These are phyloP conservation scores for Coemansia interrupta DNA, from an alignment of 192 early-diverging fungal genomes.

Conservation along the genomic window DNA sequence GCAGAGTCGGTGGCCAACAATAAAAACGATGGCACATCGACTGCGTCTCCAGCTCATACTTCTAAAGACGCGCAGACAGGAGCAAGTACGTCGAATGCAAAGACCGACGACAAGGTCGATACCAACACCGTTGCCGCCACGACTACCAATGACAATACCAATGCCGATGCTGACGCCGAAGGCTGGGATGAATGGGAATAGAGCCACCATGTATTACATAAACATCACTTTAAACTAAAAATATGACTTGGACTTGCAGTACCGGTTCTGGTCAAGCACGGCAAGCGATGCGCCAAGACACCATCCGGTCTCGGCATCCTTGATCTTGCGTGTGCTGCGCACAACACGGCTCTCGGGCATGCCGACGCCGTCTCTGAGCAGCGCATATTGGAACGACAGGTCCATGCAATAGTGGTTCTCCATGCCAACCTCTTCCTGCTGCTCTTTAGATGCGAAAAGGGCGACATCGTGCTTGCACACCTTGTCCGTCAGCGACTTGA, in stretches of 20 bases:
- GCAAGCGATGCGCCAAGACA: constrained; percentile 89
- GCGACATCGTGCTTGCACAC: constrained; percentile 61
- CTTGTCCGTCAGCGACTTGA: constrained; percentile 63
- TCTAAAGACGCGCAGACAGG: too few relatives aligned
- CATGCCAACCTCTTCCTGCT: constrained; percentile 51
- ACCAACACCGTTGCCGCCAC: not conserved
- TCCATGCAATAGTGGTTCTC: constrained; percentile 86
- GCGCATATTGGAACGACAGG: constrained; percentile 78
- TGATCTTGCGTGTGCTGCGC: constrained; percentile 86
- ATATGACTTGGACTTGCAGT: constrained; percentile 25
- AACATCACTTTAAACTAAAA: not conserved
- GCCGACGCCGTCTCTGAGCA: constrained; percentile 83
- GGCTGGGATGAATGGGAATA: constrained; percentile 53
- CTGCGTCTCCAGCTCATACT: too few relatives aligned
- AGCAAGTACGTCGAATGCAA: not conserved
- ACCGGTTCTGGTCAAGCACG: constrained; percentile 61
- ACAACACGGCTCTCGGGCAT: constrained; percentile 66
- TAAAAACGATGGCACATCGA: too few relatives aligned
- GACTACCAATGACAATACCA: not conserved
- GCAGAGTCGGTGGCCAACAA: too few relatives aligned
- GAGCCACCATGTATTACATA: not conserved
- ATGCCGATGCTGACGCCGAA: constrained; percentile 22
- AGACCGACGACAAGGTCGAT: constrained; percentile 3
- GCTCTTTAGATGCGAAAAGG: constrained; percentile 53
- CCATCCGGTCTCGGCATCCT: constrained; percentile 93